Evolutionary conservation across 164 flowering plant species (phyloP).

Genomic region (Echeveria elegans): DNA sequence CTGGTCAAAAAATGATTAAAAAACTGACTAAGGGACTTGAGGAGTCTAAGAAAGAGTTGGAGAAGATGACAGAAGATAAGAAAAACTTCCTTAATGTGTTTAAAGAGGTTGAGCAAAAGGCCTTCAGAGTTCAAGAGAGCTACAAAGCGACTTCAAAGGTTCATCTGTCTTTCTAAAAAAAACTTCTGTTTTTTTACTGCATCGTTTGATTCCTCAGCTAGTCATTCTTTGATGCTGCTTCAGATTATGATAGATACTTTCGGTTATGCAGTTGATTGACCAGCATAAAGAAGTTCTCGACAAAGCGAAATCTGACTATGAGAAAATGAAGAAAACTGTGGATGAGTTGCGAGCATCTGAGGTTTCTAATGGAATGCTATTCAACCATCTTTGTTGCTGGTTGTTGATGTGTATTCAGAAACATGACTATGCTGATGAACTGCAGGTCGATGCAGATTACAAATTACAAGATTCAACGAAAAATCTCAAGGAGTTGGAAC

Average conservation of each 20-base stretch:
- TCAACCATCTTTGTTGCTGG: not conserved
- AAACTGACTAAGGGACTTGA: conserved; percentile 78
- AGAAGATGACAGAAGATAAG: conserved; percentile 47
- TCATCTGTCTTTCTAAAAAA: not conserved
- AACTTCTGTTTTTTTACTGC: too few relatives aligned
- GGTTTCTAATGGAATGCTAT: conserved; percentile 26
- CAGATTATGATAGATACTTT: not conserved
- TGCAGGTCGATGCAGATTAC: conserved; percentile 82
- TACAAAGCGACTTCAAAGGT: conserved; percentile 74
- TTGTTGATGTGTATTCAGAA: not conserved
- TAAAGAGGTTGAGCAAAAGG: conserved; percentile 75
- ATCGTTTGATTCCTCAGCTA: not conserved
- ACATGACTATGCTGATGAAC: not conserved
- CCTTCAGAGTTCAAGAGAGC: conserved; percentile 73
- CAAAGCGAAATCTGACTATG: conserved; percentile 63
- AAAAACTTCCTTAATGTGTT: conserved; percentile 40
- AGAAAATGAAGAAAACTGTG: conserved; percentile 51
- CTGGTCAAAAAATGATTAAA: conserved; percentile 68
- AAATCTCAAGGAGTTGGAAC: conserved; percentile 61
- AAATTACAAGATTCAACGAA: conserved; percentile 84
- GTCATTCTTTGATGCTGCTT: not conserved
- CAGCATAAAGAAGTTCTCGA: conserved; percentile 68
- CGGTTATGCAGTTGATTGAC: conserved; percentile 47
- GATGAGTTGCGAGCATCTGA: conserved; percentile 70
- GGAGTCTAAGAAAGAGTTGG: conserved; percentile 81